Evolutionary conservation across 345 rosid genomes (phyloP).

Genomic region (Acer yangbiense): DNA sequence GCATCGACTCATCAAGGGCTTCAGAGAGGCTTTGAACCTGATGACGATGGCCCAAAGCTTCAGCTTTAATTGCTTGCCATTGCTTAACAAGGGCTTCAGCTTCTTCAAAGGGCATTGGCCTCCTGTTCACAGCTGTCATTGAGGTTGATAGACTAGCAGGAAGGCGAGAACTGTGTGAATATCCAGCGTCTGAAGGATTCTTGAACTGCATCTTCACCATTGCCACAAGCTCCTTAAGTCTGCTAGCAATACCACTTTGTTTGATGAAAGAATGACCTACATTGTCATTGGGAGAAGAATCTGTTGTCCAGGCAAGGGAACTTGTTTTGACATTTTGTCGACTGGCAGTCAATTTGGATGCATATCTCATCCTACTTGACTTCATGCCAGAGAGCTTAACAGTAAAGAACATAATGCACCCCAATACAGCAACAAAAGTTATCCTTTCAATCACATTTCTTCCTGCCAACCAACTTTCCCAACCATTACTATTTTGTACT

Average conservation of each 20-base stretch:
- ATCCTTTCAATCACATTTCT: constrained; percentile 45
- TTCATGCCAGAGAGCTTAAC: constrained; percentile 49
- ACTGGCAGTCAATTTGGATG: constrained; percentile 38
- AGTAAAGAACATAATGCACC: constrained; percentile 54
- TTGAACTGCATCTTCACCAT: constrained; percentile 45
- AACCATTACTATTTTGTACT: constrained; percentile 44
- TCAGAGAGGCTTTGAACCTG: constrained; percentile 62
- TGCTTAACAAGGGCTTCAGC: constrained; percentile 88
- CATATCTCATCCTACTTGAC: constrained; percentile 33
- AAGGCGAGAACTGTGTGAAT: constrained; percentile 35
- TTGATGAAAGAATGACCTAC: constrained; percentile 28
- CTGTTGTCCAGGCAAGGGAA: constrained; percentile 38
- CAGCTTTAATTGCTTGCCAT: constrained; percentile 92
- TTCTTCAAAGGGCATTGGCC: constrained; percentile 75
- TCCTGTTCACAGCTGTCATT: constrained; percentile 38
- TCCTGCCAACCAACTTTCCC: constrained; percentile 55
- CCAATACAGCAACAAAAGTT: constrained; percentile 54
- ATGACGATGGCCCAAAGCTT: constrained; percentile 85
- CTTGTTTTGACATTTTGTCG: constrained; percentile 37
- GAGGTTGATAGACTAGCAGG: constrained; percentile 53
- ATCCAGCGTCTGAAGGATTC: constrained; percentile 37
- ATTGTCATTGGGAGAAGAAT: constrained; percentile 38
- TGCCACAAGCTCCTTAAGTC: constrained; percentile 52
- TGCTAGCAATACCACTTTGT: constrained; percentile 39
- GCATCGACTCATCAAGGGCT: constrained; percentile 90